Percentiles rank a stretch among this genome's conserved stretches.
Evolutionary conservation across 163 green algal genomes (phyloP).

Genomic region (Chlamydomonas reinhardtii): DNA sequence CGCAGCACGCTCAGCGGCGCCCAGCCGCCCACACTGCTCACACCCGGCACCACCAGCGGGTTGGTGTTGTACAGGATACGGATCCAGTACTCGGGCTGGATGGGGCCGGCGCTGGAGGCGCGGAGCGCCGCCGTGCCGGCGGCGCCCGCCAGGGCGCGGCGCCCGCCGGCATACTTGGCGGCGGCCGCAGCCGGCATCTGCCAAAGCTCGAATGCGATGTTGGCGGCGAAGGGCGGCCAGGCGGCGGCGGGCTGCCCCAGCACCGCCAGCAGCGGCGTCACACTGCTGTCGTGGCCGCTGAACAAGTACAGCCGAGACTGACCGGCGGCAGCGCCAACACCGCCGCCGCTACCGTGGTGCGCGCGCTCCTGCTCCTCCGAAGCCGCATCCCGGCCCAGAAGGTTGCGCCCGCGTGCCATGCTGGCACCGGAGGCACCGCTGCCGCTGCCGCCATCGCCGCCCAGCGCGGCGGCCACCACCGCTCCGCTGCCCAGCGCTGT

Average conservation of each 20-base stretch:
- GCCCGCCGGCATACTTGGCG: background rate
- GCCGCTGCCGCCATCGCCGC: no score
- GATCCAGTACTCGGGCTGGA: constrained; percentile 14
- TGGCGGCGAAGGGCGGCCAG: constrained; percentile 54
- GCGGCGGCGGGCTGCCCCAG: constrained; percentile 10
- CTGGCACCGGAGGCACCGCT: no score
- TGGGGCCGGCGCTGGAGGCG: no score
- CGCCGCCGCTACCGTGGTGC: background rate
- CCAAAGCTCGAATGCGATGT: constrained; percentile 58
- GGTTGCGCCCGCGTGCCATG: no score
- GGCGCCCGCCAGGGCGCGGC: background rate
- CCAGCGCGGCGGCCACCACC: no score
- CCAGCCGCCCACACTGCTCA: constrained; percentile 29
- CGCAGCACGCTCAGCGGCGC: constrained; percentile 22
- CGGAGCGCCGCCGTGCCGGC: no score
- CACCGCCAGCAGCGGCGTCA: constrained; percentile 53
- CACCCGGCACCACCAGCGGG: constrained; percentile 25
- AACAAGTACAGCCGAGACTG: constrained; percentile 27
- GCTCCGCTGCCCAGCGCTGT: no score
- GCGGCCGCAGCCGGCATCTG: background rate
- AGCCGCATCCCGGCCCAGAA: no score
- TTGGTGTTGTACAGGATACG: constrained; percentile 35
- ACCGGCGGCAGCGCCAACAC: no score
- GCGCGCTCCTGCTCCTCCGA: no score
- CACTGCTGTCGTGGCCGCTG: constrained; percentile 56